Evolutionary conservation across 2,329 filamentous ascomycete species (phyloP).

Genomic region (Cadophora malorum): DNA sequence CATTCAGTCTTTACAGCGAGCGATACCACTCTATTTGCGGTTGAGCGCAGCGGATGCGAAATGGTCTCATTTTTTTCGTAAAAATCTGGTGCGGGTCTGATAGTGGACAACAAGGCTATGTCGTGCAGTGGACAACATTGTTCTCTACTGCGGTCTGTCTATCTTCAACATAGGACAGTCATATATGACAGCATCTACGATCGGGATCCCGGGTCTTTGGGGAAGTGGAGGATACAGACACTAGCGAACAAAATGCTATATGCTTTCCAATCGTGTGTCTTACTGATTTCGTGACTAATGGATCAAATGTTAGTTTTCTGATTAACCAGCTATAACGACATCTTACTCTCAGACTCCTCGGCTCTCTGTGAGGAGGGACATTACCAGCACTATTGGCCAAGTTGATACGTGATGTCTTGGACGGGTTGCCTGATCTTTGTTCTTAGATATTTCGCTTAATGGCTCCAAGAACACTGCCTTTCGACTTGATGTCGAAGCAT

Average conservation of each 20-base stretch:
- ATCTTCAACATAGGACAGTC: constrained; percentile 5
- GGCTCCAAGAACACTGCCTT: too few relatives aligned
- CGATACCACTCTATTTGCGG: neutral
- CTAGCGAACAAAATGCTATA: constrained; percentile 1
- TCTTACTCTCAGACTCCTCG: too few relatives aligned
- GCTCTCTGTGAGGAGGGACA: too few relatives aligned
- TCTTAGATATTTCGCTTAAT: too few relatives aligned
- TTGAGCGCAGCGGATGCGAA: neutral
- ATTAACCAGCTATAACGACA: too few relatives aligned
- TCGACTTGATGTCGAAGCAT: too few relatives aligned
- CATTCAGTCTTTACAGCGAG: constrained; percentile 2
- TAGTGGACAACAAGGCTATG: neutral
- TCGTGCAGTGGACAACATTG: too few relatives aligned
- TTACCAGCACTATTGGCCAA: too few relatives aligned
- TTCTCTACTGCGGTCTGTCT: constrained; percentile 10
- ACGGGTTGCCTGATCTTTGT: too few relatives aligned
- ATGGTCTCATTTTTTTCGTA: neutral
- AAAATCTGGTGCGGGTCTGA: neutral
- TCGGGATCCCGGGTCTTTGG: neutral
- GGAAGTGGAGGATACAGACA: neutral
- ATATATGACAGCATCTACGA: constrained; percentile 1
- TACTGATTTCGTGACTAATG: neutral
- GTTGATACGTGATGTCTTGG: too few relatives aligned
- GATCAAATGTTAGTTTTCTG: too few relatives aligned
- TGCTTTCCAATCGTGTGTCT: neutral